phyloP scores from a whole-genome alignment of 2,329 filamentous ascomycete genomes.

The Aspergillus viridinutans region DNA sequence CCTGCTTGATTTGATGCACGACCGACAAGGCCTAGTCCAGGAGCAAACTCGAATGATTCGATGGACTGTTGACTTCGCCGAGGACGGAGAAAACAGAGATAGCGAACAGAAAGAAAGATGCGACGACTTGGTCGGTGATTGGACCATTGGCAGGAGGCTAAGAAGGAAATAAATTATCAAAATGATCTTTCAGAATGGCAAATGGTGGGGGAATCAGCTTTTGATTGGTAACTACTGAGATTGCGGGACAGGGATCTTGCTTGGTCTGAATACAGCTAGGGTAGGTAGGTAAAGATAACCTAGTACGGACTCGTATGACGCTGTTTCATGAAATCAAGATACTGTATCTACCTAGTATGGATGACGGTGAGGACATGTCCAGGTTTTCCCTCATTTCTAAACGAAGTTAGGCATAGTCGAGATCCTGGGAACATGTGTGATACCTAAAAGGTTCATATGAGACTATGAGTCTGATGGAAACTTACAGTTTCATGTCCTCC shows the following conservation, averaged over 20 bases:
- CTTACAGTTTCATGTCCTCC: background rate
- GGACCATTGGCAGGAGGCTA: conserved; percentile 7
- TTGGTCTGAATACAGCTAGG: conserved; percentile 14
- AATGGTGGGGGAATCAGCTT: conserved; percentile 20
- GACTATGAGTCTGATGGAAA: background rate
- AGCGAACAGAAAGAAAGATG: conserved; percentile 16
- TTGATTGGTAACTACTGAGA: conserved; percentile 29
- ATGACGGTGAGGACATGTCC: background rate
- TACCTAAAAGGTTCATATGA: background rate
- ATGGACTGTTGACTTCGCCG: background rate
- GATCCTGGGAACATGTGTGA: background rate
- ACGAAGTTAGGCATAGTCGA: background rate
- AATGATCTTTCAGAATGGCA: conserved; percentile 6
- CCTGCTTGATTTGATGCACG: background rate
- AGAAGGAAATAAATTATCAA: conserved; percentile 6
- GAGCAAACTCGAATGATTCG: background rate
- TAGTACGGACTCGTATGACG: conserved; percentile 5
- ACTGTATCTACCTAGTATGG: conserved; percentile 10
- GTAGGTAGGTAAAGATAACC: background rate
- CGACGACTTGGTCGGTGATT: conserved; percentile 15
- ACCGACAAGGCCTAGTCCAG: background rate
- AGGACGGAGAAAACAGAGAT: conserved; percentile 9
- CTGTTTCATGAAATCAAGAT: conserved; percentile 5
- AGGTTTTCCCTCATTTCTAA: background rate
- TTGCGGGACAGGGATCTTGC: conserved; percentile 27